Base-by-base conservation (phyloP, 331 rosid genomes). In the Rhamnella rubrinervis region DNA sequence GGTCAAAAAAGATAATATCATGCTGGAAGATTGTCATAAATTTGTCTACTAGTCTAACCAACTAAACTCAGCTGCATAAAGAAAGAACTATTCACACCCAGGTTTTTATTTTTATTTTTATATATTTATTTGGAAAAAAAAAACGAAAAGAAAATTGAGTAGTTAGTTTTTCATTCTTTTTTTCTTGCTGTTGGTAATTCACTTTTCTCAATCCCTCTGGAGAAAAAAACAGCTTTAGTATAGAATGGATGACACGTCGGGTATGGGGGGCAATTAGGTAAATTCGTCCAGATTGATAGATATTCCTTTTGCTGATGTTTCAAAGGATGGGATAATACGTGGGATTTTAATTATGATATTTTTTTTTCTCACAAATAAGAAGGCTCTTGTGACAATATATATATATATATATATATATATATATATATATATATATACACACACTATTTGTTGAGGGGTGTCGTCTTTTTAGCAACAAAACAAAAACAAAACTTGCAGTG, bases 1-100 rank as follows among this genome's bases (percentile, higher is more conserved):
- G 26, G 35, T 26, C 25, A 15, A 40, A 62, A 31, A 75, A 55
- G 61, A 35, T 37, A 41, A 6, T 4, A 52, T 68, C 64, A 53
- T 31, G 14, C 26, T 18, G 11, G 15, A 23, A 58, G 49, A 68
- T 19, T 59, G 57, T 44, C 38, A 20, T 17, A 20, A 55, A 28
- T 55, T 79, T 70, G 80, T 70, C 77, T 18, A 7, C 60, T 64
- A 63, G 71, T 56, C 17, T 51, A 70, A 71, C 74, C 26, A 49
- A 75, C 67, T 35, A 17, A 61, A 0, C 23, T 9, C 31, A 26
- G 10, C 51, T 26, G 11, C 63, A 50, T 37, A 8, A 20, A 21
- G 58, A 14, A 14, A 50, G 11, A 19, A 3, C 18, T 23, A 40
- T 11, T 40, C 47, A 7, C 3, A 40, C 9, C 11, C 9, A 1